Evolutionary conservation across 768 basidiomycete species (phyloP).

Genomic region (Dentipellis fragilis): DNA sequence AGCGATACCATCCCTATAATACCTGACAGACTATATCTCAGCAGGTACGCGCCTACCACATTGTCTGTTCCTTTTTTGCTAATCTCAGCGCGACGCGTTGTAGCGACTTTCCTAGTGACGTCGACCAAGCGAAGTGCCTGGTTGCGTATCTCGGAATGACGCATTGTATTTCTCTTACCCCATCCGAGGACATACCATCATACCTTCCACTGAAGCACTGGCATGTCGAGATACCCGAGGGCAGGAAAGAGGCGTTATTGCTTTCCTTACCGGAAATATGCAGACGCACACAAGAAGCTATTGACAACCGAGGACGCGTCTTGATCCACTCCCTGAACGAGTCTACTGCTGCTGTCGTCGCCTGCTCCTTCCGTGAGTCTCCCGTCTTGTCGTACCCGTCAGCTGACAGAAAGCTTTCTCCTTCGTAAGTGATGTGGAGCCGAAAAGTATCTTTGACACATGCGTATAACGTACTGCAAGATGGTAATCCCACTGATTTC

Average conservation of each 20-base stretch:
- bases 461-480: conserved; percentile 31
- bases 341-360: conserved; percentile 40
- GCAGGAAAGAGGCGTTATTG: conserved; percentile 30
- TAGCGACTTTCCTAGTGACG: conserved; percentile 50
- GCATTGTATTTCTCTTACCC: conserved; percentile 44
- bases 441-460: conserved; percentile 27
- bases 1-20: conserved; percentile 43
- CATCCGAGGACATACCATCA: conserved; percentile 32
- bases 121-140: conserved; percentile 37
- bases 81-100: not conserved
- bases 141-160: conserved; percentile 42
- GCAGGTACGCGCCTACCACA: conserved; percentile 27
- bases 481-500: conserved; percentile 24
- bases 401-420: not conserved
- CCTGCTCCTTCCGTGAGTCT: conserved; percentile 41
- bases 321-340: conserved; percentile 49
- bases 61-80: not conserved
- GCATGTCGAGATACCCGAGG: conserved; percentile 33
- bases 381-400: not conserved
- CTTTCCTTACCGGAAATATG: conserved; percentile 37
- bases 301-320: conserved; percentile 32
- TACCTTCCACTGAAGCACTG: conserved; percentile 25
- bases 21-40: conserved; percentile 38
- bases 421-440: conserved; percentile 36
- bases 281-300: conserved; percentile 33